A percentile compares a stretch with the other conserved stretches of the same genome.
phyloP scores from a whole-genome alignment of 768 basidiomycete genomes.

The Tulasnella calospora region DNA sequence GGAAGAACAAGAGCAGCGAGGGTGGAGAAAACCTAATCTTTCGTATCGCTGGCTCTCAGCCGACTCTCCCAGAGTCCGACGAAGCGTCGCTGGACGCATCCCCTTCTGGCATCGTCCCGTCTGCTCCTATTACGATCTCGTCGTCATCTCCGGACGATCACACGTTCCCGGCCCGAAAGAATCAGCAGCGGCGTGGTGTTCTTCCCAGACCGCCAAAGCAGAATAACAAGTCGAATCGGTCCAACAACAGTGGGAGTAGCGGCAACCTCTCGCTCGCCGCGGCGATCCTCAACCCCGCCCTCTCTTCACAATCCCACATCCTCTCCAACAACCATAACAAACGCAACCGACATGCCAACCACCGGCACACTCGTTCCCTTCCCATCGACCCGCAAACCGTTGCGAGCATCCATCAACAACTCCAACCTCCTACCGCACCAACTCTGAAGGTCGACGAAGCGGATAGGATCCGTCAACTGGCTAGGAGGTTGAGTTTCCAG shows the following conservation, averaged over 20 bases:
- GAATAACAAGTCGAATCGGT: not conserved
- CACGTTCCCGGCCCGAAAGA: not conserved
- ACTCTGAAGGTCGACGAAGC: not conserved
- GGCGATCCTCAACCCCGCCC: not conserved
- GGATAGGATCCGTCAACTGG: constrained; percentile 12
- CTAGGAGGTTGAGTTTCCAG: constrained; percentile 17
- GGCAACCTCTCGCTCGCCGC: not conserved
- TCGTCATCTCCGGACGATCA: constrained; percentile 8
- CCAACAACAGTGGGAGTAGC: not conserved
- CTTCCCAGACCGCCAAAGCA: constrained; percentile 9
- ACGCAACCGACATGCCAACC: constrained; percentile 4
- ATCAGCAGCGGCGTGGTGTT: constrained; percentile 11
- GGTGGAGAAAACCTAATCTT: not conserved
- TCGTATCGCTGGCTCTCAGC: not conserved
- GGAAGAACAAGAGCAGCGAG: not conserved
- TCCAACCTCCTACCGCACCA: not conserved
- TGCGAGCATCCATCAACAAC: not conserved
- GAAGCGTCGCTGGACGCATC: not conserved
- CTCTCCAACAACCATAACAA: not conserved
- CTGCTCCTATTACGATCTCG: not conserved
- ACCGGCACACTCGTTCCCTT: constrained; percentile 20
- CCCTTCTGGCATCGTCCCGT: not conserved
- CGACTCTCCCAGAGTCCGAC: not conserved
- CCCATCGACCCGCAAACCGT: constrained; percentile 6
- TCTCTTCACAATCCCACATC: not conserved